phyloP scores from a whole-genome alignment of 2,329 filamentous ascomycete genomes.

The Aspergillus fumigatus region DNA sequence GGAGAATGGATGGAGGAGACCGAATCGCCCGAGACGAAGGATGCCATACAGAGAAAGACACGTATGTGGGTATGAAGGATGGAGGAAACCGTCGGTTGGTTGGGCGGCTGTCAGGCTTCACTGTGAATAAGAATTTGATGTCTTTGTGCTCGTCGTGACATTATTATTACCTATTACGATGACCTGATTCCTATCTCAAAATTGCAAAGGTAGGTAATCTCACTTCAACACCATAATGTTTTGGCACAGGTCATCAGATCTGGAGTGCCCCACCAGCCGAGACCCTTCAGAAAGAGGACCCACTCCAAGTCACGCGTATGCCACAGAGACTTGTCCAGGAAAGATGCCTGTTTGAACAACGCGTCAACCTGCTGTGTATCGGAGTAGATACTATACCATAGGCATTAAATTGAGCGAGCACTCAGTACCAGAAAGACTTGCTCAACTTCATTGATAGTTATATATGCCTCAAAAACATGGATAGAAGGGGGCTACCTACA shows the following conservation, averaged over 20 bases:
- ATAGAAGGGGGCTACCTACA: neutral
- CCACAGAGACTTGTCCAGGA: neutral
- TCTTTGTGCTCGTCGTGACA: neutral
- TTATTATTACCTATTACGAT: neutral
- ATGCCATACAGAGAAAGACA: neutral
- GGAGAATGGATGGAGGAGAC: no score
- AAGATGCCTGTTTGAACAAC: neutral
- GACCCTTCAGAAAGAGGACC: constrained; percentile 2
- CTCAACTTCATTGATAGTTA: neutral
- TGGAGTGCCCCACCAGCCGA: constrained; percentile 15
- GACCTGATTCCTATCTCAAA: neutral
- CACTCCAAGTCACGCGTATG: neutral
- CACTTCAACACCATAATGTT: no score
- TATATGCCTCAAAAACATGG: neutral
- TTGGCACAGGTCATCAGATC: constrained; percentile 11
- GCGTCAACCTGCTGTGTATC: neutral
- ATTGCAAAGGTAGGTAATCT: no score
- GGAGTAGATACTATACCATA: neutral
- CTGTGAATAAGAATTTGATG: neutral
- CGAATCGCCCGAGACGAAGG: neutral
- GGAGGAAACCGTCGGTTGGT: neutral
- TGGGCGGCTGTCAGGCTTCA: neutral
- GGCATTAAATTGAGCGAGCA: neutral
- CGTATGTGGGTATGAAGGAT: neutral
- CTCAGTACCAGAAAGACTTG: neutral